phyloP scores from a whole-genome alignment of 108 stramenopile species.

The Fragilaria crotonensis region DNA sequence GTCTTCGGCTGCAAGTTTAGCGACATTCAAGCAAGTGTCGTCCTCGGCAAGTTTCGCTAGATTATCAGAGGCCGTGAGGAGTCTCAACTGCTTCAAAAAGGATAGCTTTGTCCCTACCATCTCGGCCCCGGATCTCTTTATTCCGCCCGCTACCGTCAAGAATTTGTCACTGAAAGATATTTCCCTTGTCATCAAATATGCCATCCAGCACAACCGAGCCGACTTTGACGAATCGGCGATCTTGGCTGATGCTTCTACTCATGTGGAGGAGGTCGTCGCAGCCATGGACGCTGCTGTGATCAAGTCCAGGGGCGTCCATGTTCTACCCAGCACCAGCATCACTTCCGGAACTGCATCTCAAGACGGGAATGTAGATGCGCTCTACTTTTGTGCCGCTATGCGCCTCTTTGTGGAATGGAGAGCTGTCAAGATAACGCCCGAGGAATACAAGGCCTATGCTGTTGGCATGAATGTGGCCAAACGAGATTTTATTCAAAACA shows the following conservation, averaged over 20 bases:
- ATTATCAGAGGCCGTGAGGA: neutral
- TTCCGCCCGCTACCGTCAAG: neutral
- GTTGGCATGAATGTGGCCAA: slow-evolving; percentile 41
- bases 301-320: neutral
- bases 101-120: neutral
- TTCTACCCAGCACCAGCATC: neutral
- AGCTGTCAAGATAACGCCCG: slow-evolving; percentile 25
- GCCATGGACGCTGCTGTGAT: neutral
- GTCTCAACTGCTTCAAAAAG: neutral
- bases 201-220: neutral
- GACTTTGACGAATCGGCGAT: too few relatives aligned
- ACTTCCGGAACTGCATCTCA: neutral
- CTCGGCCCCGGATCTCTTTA: neutral
- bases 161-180: neutral
- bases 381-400: slow-evolving; percentile 17
- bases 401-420: slow-evolving; percentile 43
- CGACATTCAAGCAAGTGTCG: too few relatives aligned
- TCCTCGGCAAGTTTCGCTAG: neutral
- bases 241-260: neutral
- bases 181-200: neutral
- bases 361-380: slow-evolving; percentile 24
- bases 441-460: slow-evolving; percentile 32
- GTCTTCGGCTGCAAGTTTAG: too few relatives aligned
- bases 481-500: slow-evolving; percentile 48
- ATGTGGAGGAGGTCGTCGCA: neutral